These are phyloP conservation scores for Betula pendula DNA, from an alignment of 306 rosid genomes.

Conservation along the genomic window DNA sequence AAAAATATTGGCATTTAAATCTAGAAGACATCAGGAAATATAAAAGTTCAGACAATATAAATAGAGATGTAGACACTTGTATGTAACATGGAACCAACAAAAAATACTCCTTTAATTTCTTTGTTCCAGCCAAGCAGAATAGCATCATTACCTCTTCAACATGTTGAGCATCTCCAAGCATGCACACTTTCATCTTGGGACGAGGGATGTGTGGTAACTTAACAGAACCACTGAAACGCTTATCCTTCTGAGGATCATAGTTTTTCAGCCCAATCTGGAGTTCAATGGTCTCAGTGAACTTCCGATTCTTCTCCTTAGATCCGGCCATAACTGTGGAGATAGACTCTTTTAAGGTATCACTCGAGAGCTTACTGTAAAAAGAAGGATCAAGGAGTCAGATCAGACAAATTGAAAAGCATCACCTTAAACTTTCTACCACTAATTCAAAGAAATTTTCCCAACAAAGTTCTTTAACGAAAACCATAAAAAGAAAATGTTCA, in stretches of 20 bases:
- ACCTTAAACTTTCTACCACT: not conserved
- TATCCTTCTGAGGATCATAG: slow-evolving; percentile 88
- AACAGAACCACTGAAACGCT: slow-evolving; percentile 85
- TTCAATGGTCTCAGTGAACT: slow-evolving; percentile 79
- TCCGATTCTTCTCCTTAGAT: slow-evolving; percentile 53
- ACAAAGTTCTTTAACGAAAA: not conserved
- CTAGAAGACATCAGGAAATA: not conserved
- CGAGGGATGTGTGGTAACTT: slow-evolving; percentile 84
- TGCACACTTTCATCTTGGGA: slow-evolving; percentile 85
- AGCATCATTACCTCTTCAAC: slow-evolving; percentile 70
- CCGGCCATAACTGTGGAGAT: slow-evolving; percentile 49
- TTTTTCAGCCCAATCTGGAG: slow-evolving; percentile 85
- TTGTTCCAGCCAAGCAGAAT: not conserved
- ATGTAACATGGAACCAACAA: not conserved
- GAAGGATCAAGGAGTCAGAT: not conserved
- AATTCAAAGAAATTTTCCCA: not conserved
- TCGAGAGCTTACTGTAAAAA: slow-evolving; percentile 70
- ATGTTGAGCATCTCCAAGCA: slow-evolving; percentile 93
- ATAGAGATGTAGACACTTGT: not conserved
- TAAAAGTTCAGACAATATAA: not conserved
- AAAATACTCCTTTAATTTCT: not conserved
- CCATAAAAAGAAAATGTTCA: not conserved
- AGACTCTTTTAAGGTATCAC: slow-evolving; percentile 74
- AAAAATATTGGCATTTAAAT: not conserved
- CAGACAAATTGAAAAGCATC: not conserved